Evolutionary conservation across 345 rosid genomes (phyloP).

Genomic region (Clarkia xantiana): DNA sequence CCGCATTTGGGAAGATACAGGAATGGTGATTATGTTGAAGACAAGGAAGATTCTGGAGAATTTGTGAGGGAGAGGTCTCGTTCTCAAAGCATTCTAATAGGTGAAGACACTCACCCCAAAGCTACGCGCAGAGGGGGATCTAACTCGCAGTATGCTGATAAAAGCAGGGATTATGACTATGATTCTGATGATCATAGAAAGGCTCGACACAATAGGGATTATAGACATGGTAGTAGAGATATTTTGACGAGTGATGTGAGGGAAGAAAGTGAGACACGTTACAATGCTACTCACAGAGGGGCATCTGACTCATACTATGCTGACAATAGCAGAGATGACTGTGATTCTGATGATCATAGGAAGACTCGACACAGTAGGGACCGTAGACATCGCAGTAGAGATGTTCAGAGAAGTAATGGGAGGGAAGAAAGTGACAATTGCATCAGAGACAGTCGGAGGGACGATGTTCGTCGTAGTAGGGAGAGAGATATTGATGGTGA

Average conservation of each 20-base stretch:
- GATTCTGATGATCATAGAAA: slow-evolving; percentile 20
- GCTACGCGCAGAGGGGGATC: slow-evolving; percentile 17
- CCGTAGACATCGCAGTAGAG: slow-evolving; percentile 25
- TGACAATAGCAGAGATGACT: slow-evolving; percentile 4
- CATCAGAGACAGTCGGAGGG: slow-evolving; percentile 22
- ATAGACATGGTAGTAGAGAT: slow-evolving; percentile 25
- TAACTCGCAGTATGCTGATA: slow-evolving; percentile 4
- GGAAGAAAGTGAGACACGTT: slow-evolving; percentile 21
- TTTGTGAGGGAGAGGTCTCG: slow-evolving; percentile 39
- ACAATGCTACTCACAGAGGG: slow-evolving; percentile 22
- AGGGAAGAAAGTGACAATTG: slow-evolving; percentile 24
- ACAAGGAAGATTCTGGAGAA: slow-evolving; percentile 36
- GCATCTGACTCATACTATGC: slow-evolving; percentile 6
- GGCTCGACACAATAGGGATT: slow-evolving; percentile 16
- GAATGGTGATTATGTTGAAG: slow-evolving; percentile 24
- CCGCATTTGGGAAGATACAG: slow-evolving; percentile 21
- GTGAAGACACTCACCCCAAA: slow-evolving; percentile 27
- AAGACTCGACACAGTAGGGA: slow-evolving; percentile 16
- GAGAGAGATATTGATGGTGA: slow-evolving; percentile 18
- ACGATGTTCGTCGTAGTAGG: slow-evolving; percentile 22
- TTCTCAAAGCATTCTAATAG: slow-evolving; percentile 23
- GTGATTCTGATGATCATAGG: slow-evolving; percentile 20
- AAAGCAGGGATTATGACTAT: slow-evolving; percentile 9
- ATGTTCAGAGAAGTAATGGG: slow-evolving; percentile 23
- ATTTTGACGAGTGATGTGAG: slow-evolving; percentile 24